Evolutionary conservation across 345 rosid genomes (phyloP), one percentile per base, ranked within the genome.

Genomic region (Dipteronia sinensis): DNA sequence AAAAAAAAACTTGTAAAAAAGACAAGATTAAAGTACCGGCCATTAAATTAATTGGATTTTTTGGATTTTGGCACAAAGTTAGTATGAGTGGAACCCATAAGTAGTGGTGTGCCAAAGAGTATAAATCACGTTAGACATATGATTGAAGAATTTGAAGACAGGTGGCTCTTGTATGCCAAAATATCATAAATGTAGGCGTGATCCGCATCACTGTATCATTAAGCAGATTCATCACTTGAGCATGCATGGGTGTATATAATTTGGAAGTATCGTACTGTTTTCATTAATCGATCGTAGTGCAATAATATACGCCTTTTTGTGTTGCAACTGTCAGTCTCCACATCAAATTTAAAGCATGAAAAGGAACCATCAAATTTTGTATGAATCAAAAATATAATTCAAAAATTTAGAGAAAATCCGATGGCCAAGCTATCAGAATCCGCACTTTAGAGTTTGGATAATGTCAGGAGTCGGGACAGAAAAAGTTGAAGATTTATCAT

Each of bases 141-240:
- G 34, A 29, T 2, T 3, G 38, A 31, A 31, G 38, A 31, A 4
- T 31, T 4, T 31, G 38, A 34, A 34, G 38, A 34, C 38, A 34
- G 4, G 38, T 34, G 38, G 38, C 6, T 34, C 1, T 34, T 34
- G 38, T 34, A 34, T 49, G 55, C 16, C 68, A 62, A 22, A 42
- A 7, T 25, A 23, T 42, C 42, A 73, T 44, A 46, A 73, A 73
- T 62, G 56, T 42, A 73, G 59, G 67, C 17, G 56, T 22, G 40
- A 73, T 27, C 27, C 1, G 23, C 4, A 23, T 73, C 23, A 61
- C 22, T 61, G 1, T 11, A 62, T 44, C 44, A 25, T 34, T 0
- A 34, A 4, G 38, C 34, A 31, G 34, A 31, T 3, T 31, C 34
- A 31, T 31, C 34, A 31, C 38, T 5, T 4, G 38, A 34, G 38